Base-by-base conservation (phyloP, 2,329 filamentous ascomycete genomes). In the Sporothrix phasma region DNA sequence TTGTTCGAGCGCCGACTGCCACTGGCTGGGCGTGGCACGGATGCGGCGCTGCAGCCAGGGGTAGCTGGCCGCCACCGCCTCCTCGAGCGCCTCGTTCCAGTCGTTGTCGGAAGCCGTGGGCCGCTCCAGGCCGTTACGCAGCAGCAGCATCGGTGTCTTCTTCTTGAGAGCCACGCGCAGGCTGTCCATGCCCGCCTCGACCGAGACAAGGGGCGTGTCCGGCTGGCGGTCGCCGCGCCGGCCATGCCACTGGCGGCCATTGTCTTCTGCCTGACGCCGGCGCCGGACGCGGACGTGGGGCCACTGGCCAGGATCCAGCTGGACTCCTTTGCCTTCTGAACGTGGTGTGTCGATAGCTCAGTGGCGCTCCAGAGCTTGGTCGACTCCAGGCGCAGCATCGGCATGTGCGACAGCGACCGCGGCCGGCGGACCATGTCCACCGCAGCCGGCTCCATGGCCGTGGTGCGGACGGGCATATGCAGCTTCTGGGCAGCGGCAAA, bases 1-100 rank as follows among this genome's bases (percentile, higher is more conserved):
- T 59, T 73, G 66, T 3, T 71, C 66, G 1, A 81, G 73, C 3
- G 79, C 79, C 19, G 70, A 69, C 8, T 72, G 70, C 75, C 76
- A 77, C 24, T 74, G 70, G 41, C 68, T 70, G 22, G 71, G 68
- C 17, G 71, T 69, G 59, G 66, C 71, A 61, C 39, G 62, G 64
- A 59, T 66, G 49, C 66, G 70, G 65, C 26, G 69, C 61, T 54
- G 65, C 64, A 31, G 64, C 13, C 58, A 66, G 46, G 45, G 68
- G 47, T 72, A 72, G 67, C 73, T 73, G 43, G 70, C 71, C 15
- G 43, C 61, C n/a, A 75, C 64, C 5, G 74, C 73, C 45, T 73
- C 71, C 11, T 69, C 65, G 15, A 76, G 70, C 5, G 71, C 75
- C 0, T 63, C 66, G 37, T 73, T 70, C 78, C 78, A 79, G 58